Evolutionary conservation across 2,329 filamentous ascomycete genomes (phyloP), one percentile per base, ranked within the genome.

Genomic region (Leptosphaerulina australis): DNA sequence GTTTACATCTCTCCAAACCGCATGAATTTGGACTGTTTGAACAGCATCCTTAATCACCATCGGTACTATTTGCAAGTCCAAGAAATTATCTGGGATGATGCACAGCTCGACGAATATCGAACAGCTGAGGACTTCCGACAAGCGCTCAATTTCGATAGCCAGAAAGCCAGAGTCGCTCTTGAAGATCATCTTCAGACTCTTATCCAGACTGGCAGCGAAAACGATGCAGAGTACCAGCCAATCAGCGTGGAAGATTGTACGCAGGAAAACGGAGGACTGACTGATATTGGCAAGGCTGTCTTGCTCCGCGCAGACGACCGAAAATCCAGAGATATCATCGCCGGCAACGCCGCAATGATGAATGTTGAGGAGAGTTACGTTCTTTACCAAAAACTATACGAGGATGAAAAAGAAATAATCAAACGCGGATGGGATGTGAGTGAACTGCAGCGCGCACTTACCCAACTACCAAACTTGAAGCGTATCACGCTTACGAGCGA

Each of bases 21-120:
- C 3, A 62, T 66, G 17, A 72, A 78, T 40, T 56, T 79, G 5
- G 34, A 68, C 2, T 73, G 74, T 4, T 67, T 75, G 17, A 60
- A 66, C 2, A 60, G 65, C 11, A 59, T 79, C 39, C 69, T 76
- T 7, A 55, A 70, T 8, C 69, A 77, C 51, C 64, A 71, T 4
- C 47, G 31, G 0, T 71, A 73, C 38, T 66, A 69, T 3, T 35
- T 56, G 0, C 29, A 51, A 1, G 60, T 79, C 6, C 53, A 37
- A 3, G 75, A 79, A 45, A 67, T 78, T 4, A 64, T 79, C 25
- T 77, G 69, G 70, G 70, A 77, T 18, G 72, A 75, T 40, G 60
- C 62, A n/a, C 58, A 62, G n/a, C 56, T 69, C 18, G 47, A 55
- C 5, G 51, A 58, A n/a, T 63, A 58, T 39, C 38, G 56, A 1